A percentile compares a stretch with the other conserved stretches of the same genome.
Conservation (phyloP, 257 asterid species). For the Solanum okadae region DNA sequence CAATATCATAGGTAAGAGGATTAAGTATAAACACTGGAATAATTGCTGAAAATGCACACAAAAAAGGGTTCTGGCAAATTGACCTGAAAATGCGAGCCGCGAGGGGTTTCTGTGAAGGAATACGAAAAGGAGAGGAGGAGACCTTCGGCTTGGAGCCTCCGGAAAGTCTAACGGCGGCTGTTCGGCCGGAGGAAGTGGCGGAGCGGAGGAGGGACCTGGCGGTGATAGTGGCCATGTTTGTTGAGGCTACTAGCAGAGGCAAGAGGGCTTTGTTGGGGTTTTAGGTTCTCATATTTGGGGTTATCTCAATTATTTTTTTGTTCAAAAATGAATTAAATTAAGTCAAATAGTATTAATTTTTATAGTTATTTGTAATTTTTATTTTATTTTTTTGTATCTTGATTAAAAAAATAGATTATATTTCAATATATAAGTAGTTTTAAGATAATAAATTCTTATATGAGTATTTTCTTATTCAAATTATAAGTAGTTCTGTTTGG, state of each 20-base stretch:
- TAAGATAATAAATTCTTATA: neutral
- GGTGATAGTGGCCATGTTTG: slow-evolving; percentile 40
- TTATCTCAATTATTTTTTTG: neutral
- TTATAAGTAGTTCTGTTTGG: neutral
- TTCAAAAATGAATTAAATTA: neutral
- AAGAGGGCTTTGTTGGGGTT: slow-evolving; percentile 19
- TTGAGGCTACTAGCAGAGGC: neutral
- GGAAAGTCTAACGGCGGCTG: slow-evolving; percentile 21
- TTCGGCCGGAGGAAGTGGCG: slow-evolving; percentile 33
- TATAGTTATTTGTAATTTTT: neutral
- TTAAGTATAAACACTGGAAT: neutral
- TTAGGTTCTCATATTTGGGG: neutral
- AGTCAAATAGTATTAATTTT: neutral
- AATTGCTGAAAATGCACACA: neutral
- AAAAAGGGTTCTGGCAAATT: neutral
- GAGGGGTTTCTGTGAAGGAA: slow-evolving; percentile 41
- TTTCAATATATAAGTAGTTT: neutral
- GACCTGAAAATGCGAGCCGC: slow-evolving; percentile 66
- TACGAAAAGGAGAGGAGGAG: slow-evolving; percentile 44
- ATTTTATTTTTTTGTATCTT: neutral
- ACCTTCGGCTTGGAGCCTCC: slow-evolving; percentile 23
- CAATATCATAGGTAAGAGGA: neutral
- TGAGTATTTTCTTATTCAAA: neutral
- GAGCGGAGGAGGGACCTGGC: slow-evolving; percentile 50
- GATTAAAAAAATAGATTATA: neutral